Percentiles rank a stretch among this genome's conserved stretches.
These are phyloP conservation scores for Poronia punctata DNA, from an alignment of 495 filamentous ascomycete species.

Conservation along the genomic window DNA sequence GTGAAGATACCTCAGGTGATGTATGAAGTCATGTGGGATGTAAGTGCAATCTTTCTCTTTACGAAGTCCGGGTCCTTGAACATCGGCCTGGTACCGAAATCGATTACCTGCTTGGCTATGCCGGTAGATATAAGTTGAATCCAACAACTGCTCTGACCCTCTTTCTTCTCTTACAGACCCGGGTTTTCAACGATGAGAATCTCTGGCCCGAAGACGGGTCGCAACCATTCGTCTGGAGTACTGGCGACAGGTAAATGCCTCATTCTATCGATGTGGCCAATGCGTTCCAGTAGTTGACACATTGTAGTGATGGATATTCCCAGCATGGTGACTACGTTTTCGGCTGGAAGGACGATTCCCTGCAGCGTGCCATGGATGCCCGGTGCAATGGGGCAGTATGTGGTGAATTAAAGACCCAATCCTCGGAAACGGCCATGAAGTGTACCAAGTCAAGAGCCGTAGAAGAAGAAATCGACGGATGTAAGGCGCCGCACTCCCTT, in stretches of 20 bases:
- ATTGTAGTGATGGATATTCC: slow-evolving; percentile 23
- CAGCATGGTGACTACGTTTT: slow-evolving; percentile 38
- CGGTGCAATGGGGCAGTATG: slow-evolving; percentile 30
- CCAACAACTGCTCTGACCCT: not conserved
- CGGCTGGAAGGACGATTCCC: slow-evolving; percentile 32
- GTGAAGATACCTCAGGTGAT: slow-evolving; percentile 30
- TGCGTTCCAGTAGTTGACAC: slow-evolving; percentile 1
- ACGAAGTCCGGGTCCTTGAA: too few species aligned
- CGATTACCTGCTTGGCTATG: not conserved
- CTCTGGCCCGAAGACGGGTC: slow-evolving; percentile 31
- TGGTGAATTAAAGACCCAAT: slow-evolving; percentile 28
- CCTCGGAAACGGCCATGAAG: slow-evolving; percentile 27
- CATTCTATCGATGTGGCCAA: slow-evolving; percentile 4
- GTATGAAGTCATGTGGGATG: slow-evolving; percentile 30
- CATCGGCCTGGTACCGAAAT: not conserved
- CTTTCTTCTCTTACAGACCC: slow-evolving; percentile 21
- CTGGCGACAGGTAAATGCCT: slow-evolving; percentile 22
- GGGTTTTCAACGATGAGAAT: slow-evolving; percentile 25
- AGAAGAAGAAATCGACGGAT: slow-evolving; percentile 37
- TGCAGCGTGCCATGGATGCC: slow-evolving; percentile 34
- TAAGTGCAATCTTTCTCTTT: slow-evolving; percentile 15
- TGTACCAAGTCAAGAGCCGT: slow-evolving; percentile 35
- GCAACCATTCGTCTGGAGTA: slow-evolving; percentile 28
- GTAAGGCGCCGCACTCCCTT: slow-evolving; percentile 28
- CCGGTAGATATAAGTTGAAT: not conserved